phyloP scores from a whole-genome alignment of 495 filamentous ascomycete genomes.

The Hypoxylon intermedium region DNA sequence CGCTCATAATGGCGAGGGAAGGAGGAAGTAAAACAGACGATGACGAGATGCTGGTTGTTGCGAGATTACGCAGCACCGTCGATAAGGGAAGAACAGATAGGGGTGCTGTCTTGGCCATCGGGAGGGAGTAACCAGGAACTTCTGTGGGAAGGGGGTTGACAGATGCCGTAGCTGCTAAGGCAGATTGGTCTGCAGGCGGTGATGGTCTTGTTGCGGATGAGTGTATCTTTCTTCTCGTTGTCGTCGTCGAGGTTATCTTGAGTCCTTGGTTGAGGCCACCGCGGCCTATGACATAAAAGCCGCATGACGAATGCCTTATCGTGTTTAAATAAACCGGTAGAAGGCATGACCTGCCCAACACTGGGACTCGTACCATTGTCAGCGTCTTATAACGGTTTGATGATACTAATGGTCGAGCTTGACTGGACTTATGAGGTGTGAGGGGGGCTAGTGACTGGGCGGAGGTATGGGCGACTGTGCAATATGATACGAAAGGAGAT shows the following conservation, averaged over 20 bases:
- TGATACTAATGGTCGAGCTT: neutral
- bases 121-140: constrained; percentile 17
- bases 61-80: constrained; percentile 76
- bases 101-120: constrained; percentile 54
- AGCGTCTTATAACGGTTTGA: constrained; percentile 9
- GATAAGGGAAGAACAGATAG: constrained; percentile 76
- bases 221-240: constrained; percentile 45
- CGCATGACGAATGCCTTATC: constrained; percentile 28
- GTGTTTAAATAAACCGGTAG: constrained; percentile 23
- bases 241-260: constrained; percentile 14
- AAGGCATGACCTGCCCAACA: constrained; percentile 36
- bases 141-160: constrained; percentile 27
- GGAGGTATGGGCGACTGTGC: neutral
- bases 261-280: constrained; percentile 22
- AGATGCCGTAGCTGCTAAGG: constrained; percentile 28
- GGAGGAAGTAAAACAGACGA: constrained; percentile 73
- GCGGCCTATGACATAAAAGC: constrained; percentile 34
- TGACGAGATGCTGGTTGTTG: constrained; percentile 81
- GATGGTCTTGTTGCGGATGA: constrained; percentile 50
- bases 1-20: constrained; percentile 70
- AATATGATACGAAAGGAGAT: neutral
- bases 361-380: constrained; percentile 36
- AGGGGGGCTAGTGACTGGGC: neutral
- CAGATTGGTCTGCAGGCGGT: constrained; percentile 41
- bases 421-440: neutral